Evolutionary conservation across 2,329 filamentous ascomycete genomes (phyloP).

Genomic region (Phialocephala sp.): DNA sequence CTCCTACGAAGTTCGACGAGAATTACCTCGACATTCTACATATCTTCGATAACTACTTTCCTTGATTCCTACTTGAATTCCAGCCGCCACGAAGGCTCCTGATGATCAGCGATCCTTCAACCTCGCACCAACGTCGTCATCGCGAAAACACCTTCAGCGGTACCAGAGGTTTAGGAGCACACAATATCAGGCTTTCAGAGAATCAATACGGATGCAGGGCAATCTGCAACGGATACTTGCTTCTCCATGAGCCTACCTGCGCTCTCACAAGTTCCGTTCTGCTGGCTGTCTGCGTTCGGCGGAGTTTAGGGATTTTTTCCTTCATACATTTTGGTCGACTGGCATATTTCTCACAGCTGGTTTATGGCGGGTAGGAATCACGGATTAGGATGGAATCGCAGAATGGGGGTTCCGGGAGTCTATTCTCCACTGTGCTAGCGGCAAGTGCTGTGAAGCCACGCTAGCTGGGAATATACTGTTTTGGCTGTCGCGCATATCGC

Average conservation of each 20-base stretch:
- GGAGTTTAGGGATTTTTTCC: not conserved
- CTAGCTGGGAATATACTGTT: no score
- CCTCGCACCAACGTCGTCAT: not conserved
- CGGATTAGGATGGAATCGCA: not conserved
- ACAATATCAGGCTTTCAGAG: not conserved
- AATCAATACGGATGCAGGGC: not conserved
- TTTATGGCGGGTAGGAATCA: not conserved
- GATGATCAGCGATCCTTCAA: not conserved
- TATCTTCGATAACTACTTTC: not conserved
- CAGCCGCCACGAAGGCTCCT: not conserved
- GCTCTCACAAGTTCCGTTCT: not conserved
- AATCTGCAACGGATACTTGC: constrained; percentile 4
- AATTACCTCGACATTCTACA: not conserved
- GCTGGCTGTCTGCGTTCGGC: not conserved
- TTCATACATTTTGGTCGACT: not conserved
- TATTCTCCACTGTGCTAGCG: no score
- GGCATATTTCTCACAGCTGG: not conserved
- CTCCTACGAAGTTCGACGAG: not conserved
- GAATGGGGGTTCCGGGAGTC: not conserved
- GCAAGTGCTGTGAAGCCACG: no score
- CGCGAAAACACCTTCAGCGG: not conserved
- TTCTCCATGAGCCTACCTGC: not conserved
- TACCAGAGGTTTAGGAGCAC: not conserved
- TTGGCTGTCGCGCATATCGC: no score
- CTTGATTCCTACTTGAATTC: not conserved